These are phyloP conservation scores for Aspergillus coremiiformis DNA, from an alignment of 495 filamentous ascomycete genomes.

Conservation along the genomic window DNA sequence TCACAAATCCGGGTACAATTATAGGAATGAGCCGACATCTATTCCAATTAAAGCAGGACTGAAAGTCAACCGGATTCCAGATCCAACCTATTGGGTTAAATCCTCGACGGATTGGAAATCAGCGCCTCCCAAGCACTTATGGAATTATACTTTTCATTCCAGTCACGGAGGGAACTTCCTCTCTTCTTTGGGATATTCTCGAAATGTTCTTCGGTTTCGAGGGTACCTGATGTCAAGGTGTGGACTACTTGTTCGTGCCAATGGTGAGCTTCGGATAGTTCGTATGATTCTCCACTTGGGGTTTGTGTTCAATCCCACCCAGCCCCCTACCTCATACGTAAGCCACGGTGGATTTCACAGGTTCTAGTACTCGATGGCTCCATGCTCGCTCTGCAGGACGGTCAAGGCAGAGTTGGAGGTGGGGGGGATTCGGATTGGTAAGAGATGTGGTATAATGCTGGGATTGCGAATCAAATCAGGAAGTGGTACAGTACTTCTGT, in stretches of 20 bases:
- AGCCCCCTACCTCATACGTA: conserved; percentile 1
- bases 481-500: not conserved
- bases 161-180: not conserved
- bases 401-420: not conserved
- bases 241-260: not conserved
- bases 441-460: not conserved
- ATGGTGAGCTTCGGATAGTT: not conserved
- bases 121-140: too few relatives aligned
- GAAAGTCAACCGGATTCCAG: too few relatives aligned
- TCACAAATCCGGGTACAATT: not conserved
- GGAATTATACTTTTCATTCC: not conserved
- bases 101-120: too few relatives aligned
- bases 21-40: not conserved
- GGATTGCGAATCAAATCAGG: not conserved
- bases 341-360: not conserved
- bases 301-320: not conserved
- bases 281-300: not conserved
- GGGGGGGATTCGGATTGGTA: not conserved
- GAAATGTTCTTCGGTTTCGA: not conserved
- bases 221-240: not conserved
- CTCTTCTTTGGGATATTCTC: not conserved
- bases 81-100: too few relatives aligned
- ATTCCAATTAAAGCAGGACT: too few relatives aligned
- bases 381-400: not conserved
- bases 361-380: not conserved